Percentiles rank a stretch among this genome's conserved stretches.
Evolutionary conservation across 257 asterid species (phyloP).

Genomic region (Fraxinus anomala): DNA sequence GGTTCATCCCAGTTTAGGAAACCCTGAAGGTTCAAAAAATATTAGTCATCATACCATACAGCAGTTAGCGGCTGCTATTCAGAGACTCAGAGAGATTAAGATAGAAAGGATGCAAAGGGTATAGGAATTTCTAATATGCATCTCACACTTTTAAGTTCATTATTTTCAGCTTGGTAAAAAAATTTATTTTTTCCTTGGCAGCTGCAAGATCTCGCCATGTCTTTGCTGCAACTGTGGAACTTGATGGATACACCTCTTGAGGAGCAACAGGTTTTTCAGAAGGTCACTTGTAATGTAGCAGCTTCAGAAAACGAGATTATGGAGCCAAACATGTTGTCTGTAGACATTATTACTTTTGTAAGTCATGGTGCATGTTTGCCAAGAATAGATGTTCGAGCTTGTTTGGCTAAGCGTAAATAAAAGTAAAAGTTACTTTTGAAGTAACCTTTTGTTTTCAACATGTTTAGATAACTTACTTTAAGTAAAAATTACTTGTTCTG

Average conservation of each 20-base stretch:
- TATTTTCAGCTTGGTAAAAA: constrained; percentile 7
- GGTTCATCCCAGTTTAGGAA: constrained; percentile 85
- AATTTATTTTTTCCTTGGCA: constrained; percentile 21
- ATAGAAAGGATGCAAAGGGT: constrained; percentile 88
- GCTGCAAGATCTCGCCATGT: constrained; percentile 89
- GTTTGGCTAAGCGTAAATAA: neutral
- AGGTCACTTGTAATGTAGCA: constrained; percentile 80
- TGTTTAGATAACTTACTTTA: neutral
- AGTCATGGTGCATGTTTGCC: constrained; percentile 30
- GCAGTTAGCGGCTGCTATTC: constrained; percentile 62
- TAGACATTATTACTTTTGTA: constrained; percentile 64
- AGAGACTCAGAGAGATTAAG: constrained; percentile 66
- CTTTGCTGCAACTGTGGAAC: constrained; percentile 95
- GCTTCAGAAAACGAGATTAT: constrained; percentile 92
- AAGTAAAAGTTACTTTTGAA: neutral
- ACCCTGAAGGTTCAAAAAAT: constrained; percentile 61
- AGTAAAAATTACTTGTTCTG: neutral
- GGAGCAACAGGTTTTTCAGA: constrained; percentile 82
- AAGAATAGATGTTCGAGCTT: constrained; percentile 1
- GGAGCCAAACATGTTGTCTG: constrained; percentile 81
- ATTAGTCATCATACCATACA: constrained; percentile 73
- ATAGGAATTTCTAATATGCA: constrained; percentile 17
- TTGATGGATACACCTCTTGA: constrained; percentile 97
- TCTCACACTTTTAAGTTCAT: constrained; percentile 25
- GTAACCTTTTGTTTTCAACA: neutral